These are phyloP conservation scores for Erigeron canadensis DNA, from an alignment of 129 eudicot genomes.

Conservation along the genomic window DNA sequence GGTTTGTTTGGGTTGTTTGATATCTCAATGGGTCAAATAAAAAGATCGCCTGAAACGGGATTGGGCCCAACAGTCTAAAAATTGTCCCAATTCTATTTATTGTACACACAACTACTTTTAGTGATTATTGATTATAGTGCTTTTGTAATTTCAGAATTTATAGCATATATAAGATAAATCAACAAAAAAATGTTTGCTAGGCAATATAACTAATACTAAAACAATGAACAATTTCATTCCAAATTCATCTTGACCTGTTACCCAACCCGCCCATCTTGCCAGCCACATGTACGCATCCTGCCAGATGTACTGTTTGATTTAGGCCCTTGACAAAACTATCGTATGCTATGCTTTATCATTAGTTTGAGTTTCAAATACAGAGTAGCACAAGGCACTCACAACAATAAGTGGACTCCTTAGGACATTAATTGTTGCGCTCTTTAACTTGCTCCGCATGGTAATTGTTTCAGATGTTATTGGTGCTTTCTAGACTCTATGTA, in stretches of 20 bases:
- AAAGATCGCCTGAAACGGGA: background rate
- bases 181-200: background rate
- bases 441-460: background rate
- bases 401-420: background rate
- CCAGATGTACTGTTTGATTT: background rate
- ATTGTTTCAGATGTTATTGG: background rate
- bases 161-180: background rate
- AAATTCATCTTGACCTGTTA: background rate
- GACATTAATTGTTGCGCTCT: background rate
- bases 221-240: background rate
- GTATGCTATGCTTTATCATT: background rate
- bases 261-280: background rate
- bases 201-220: background rate
- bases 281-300: no score
- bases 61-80: background rate
- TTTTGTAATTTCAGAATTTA: background rate
- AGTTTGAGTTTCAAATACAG: background rate
- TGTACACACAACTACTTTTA: background rate
- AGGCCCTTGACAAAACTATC: conserved; percentile 6
- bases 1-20: background rate
- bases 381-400: background rate
- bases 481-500: background rate
- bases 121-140: no score
- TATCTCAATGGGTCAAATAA: background rate
- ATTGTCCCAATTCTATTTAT: background rate